Base-by-base conservation (phyloP, 2,329 filamentous ascomycete species). In the Cladosporium sp. region DNA sequence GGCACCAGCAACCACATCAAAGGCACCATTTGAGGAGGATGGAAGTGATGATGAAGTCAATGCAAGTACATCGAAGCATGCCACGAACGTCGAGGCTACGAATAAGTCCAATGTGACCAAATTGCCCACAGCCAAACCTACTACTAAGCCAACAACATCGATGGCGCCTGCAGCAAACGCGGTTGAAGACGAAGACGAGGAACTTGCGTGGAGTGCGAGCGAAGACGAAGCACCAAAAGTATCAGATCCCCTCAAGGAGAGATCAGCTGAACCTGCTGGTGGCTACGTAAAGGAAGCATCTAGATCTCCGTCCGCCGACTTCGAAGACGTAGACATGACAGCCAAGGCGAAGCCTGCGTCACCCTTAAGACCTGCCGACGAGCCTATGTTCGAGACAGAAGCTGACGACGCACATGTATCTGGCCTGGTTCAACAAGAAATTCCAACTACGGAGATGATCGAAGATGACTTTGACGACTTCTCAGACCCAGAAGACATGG, bases 401-500 rank as follows among this genome's bases (percentile, higher is more conserved):
- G 20, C 28, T 2, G 12, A 10, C n/a, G 52, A 55, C 3, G 40
- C 40, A 1, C 28, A 55, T 39, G 22, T 37, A 15, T 36, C 34
- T n/a, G 52, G 52, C 9, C 58, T 71, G 19, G 70, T 66, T 3
- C 64, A 72, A 28, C 69, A 68, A 52, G 65, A 67, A 19, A n/a
- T 64, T 8, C 55, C 60, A 3, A n/a, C 40, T 2, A 32, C 36
- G 32, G 55, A 34, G 13, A 13, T 48, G 1, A 55, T 65, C 24
- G 68, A 65, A 36, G 73, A 72, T 10, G 62, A 65, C 35, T 71
- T 67, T 34, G 76, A 82, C 32, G 78, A 78, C 54, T 79, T 79
- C 65, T 94, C 89, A 34, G 93, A 97, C 62, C 89, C 91, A 0
- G 94, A 96, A 72, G 93, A 97, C 61, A 92, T 92, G 69, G 91